Percentiles rank a stretch among this genome's conserved stretches.
These are phyloP conservation scores for Wickerhamiella sorbophila DNA, from an alignment of 805 yeast species.

Conservation along the genomic window DNA sequence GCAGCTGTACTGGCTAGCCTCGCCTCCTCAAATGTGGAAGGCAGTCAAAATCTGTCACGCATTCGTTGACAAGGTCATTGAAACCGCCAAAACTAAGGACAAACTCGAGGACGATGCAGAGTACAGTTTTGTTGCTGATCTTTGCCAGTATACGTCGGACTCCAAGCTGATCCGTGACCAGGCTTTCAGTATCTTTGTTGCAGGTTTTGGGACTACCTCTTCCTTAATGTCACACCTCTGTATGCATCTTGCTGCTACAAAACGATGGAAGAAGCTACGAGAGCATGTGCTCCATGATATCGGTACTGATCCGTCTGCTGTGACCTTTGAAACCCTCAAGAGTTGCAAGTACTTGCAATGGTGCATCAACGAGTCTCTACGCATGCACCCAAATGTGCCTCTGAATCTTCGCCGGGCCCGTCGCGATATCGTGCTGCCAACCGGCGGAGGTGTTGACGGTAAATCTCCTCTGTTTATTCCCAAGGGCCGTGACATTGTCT, in stretches of 20 bases:
- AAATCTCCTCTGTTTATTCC: slow-evolving; percentile 24
- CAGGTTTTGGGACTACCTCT: slow-evolving; percentile 36
- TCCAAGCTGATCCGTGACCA: slow-evolving; percentile 31
- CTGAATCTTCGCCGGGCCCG: slow-evolving; percentile 29
- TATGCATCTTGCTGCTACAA: slow-evolving; percentile 27
- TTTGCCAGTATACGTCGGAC: slow-evolving; percentile 14
- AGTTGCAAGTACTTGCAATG: slow-evolving; percentile 29
- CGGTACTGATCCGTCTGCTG: slow-evolving; percentile 5
- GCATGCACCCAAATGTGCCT: slow-evolving; percentile 36
- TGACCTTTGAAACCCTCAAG: slow-evolving; percentile 30
- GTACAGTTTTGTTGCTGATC: slow-evolving; percentile 18
- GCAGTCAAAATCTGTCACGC: slow-evolving; percentile 22
- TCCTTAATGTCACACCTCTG: slow-evolving; percentile 29
- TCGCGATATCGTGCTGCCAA: slow-evolving; percentile 30
- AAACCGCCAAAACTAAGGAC: slow-evolving; percentile 23
- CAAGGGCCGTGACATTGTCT: slow-evolving; percentile 28
- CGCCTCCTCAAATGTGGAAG: slow-evolving; percentile 22
- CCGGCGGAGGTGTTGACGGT: slow-evolving; percentile 31
- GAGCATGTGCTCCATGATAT: slow-evolving; percentile 4
- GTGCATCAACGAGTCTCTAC: slow-evolving; percentile 30
- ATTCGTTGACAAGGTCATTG: slow-evolving; percentile 30
- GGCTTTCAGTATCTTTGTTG: slow-evolving; percentile 30
- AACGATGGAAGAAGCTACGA: slow-evolving; percentile 18
- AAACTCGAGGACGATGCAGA: slow-evolving; percentile 1
- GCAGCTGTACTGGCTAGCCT: slow-evolving; percentile 13